Conservation (phyloP, 2,329 filamentous ascomycete species). For the Metarhizium anisopliae region DNA sequence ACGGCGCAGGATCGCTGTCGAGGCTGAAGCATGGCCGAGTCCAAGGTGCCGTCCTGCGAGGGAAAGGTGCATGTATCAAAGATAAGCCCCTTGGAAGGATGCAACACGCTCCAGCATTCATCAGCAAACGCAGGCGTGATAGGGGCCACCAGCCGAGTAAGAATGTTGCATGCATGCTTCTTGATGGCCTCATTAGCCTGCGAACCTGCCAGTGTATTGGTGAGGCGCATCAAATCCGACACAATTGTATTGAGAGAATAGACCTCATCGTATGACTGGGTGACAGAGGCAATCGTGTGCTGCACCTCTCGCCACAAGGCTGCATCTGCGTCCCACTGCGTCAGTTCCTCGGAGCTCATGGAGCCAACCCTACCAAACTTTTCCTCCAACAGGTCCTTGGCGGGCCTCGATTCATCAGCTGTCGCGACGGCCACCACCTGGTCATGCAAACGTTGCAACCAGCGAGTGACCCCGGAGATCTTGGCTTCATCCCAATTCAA, state of each 20-base stretch:
- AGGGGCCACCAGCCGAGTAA: constrained; percentile 68
- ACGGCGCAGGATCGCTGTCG: constrained; percentile 53
- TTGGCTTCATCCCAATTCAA: constrained; percentile 83
- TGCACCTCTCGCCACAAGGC: constrained; percentile 59
- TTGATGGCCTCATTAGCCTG: constrained; percentile 32
- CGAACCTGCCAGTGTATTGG: constrained; percentile 54
- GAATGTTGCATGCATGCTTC: constrained; percentile 39
- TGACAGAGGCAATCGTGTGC: constrained; percentile 57
- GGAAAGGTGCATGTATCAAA: constrained; percentile 51
- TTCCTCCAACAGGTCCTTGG: constrained; percentile 28
- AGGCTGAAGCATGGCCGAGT: constrained; percentile 39
- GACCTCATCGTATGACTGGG: constrained; percentile 58
- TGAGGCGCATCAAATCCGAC: constrained; percentile 74
- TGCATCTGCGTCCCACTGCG: constrained; percentile 36
- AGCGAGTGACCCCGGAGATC: constrained; percentile 72
- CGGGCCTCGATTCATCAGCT: constrained; percentile 10
- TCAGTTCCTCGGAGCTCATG: constrained; percentile 22
- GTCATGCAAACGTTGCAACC: constrained; percentile 62
- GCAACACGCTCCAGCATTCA: constrained; percentile 64
- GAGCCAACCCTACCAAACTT: constrained; percentile 19
- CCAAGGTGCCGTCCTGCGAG: constrained; percentile 37
- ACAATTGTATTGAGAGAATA: constrained; percentile 77
- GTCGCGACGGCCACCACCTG: constrained; percentile 31
- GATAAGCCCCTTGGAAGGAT: constrained; percentile 27
- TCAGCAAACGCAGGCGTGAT: constrained; percentile 74